phyloP scores from a whole-genome alignment of 306 rosid species.

The Sindora glabra region DNA sequence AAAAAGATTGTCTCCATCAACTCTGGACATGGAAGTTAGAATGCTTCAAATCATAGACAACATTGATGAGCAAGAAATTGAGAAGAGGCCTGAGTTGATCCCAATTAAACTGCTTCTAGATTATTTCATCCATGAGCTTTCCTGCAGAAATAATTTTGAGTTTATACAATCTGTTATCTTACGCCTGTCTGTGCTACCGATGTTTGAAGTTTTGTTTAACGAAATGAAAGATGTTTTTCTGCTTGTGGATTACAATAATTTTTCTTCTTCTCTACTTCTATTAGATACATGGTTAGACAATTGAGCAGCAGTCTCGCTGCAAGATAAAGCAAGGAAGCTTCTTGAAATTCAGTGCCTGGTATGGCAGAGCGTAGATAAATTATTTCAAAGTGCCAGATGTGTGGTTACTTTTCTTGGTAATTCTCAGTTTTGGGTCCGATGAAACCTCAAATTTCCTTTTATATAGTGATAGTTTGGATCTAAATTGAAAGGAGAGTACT shows the following conservation, averaged over 20 bases:
- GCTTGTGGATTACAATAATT: not conserved
- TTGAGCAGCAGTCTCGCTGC: slow-evolving; percentile 56
- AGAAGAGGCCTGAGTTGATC: slow-evolving; percentile 50
- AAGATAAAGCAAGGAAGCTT: slow-evolving; percentile 71
- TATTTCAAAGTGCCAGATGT: slow-evolving; percentile 73
- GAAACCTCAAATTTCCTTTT: not conserved
- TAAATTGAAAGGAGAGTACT: not conserved
- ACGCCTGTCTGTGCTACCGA: not conserved
- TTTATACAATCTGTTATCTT: slow-evolving; percentile 76
- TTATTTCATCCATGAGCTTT: slow-evolving; percentile 68
- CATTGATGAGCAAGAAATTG: slow-evolving; percentile 48
- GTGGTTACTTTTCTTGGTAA: slow-evolving; percentile 72
- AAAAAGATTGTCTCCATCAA: slow-evolving; percentile 70
- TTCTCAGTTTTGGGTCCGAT: slow-evolving; percentile 44
- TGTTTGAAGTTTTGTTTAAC: not conserved
- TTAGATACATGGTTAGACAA: slow-evolving; percentile 85
- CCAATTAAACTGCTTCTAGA: slow-evolving; percentile 67
- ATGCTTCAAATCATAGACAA: slow-evolving; percentile 78
- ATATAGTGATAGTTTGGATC: not conserved
- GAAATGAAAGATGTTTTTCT: not conserved
- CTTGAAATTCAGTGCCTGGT: slow-evolving; percentile 64
- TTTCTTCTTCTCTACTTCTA: slow-evolving; percentile 3
- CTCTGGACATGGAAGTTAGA: slow-evolving; percentile 84
- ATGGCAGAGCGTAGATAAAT: slow-evolving; percentile 68
- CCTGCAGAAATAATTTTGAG: slow-evolving; percentile 78